A percentile compares a stretch with the other conserved stretches of the same genome.
These are phyloP conservation scores for Pontederia crassipes DNA, from an alignment of 176 grass and related monocot species.

Conservation along the genomic window DNA sequence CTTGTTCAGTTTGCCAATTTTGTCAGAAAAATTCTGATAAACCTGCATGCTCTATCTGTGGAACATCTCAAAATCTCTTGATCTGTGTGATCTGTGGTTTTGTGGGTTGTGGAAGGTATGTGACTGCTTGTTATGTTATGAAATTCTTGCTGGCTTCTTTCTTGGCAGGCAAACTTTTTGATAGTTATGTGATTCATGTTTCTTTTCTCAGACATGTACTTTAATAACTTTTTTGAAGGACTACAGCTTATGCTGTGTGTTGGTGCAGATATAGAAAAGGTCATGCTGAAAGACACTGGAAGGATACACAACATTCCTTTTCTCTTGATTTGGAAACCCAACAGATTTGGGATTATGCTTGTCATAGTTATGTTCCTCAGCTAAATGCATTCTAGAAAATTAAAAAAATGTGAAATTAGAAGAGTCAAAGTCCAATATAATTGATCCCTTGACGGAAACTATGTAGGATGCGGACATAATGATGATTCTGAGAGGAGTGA, in stretches of 20 bases:
- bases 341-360: slow-evolving; percentile 90
- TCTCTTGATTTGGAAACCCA: slow-evolving; percentile 88
- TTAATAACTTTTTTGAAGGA: too few relatives aligned
- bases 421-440: slow-evolving; percentile 51
- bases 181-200: too few relatives aligned
- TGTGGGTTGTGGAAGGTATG: slow-evolving; percentile 96
- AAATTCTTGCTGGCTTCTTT: too few relatives aligned
- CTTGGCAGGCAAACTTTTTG: too few relatives aligned
- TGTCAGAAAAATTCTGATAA: slow-evolving; percentile 73
- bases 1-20: slow-evolving; percentile 87
- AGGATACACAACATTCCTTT: slow-evolving; percentile 88
- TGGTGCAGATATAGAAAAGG: slow-evolving; percentile 76
- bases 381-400: slow-evolving; percentile 79
- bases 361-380: slow-evolving; percentile 80
- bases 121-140: too few relatives aligned
- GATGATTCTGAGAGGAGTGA: slow-evolving; percentile 51
- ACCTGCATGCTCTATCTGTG: slow-evolving; percentile 88
- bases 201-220: too few relatives aligned
- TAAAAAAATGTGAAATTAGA: slow-evolving; percentile 51
- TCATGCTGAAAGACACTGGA: slow-evolving; percentile 84
- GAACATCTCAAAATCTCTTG: slow-evolving; percentile 79
- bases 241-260: neutral
- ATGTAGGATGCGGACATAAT: slow-evolving; percentile 29
- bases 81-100: slow-evolving; percentile 97
- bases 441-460: slow-evolving; percentile 36